These are phyloP conservation scores for Agaricus bisporus DNA, from an alignment of 768 basidiomycete genomes.

Conservation along the genomic window DNA sequence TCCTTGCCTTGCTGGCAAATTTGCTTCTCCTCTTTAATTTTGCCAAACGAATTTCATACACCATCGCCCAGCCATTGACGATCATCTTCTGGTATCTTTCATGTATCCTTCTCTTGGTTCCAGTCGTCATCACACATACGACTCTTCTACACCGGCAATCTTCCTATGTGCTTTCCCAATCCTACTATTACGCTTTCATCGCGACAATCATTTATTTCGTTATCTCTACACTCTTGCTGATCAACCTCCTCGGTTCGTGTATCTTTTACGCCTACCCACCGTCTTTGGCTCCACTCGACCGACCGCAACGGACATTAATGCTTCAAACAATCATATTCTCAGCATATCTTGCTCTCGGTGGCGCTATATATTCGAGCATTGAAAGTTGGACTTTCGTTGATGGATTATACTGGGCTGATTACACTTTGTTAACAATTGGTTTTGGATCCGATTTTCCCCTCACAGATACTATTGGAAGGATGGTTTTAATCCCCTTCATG, in stretches of 20 bases:
- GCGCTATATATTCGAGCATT: constrained; percentile 27
- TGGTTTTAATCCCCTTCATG: constrained; percentile 31
- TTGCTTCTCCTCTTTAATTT: constrained; percentile 31
- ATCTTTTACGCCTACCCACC: constrained; percentile 28
- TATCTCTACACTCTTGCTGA: constrained; percentile 24
- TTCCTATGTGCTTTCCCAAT: constrained; percentile 23
- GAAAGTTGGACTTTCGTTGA: constrained; percentile 33
- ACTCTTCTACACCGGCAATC: constrained; percentile 10
- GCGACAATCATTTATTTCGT: constrained; percentile 22
- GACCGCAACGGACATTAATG: constrained; percentile 36
- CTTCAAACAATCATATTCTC: constrained; percentile 34
- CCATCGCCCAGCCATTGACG: constrained; percentile 29
- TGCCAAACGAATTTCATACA: constrained; percentile 28
- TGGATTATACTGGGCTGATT: constrained; percentile 37
- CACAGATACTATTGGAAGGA: constrained; percentile 18
- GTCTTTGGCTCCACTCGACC: constrained; percentile 28
- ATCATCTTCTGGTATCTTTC: constrained; percentile 35
- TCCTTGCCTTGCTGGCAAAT: constrained; percentile 28
- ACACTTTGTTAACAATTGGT: constrained; percentile 35
- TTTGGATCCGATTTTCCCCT: constrained; percentile 34
- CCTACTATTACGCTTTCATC: constrained; percentile 34
- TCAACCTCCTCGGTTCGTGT: constrained; percentile 23
- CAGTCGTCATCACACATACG: constrained; percentile 23
- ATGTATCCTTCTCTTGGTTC: constrained; percentile 26
- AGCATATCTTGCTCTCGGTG: constrained; percentile 32